These are phyloP conservation scores for Zymoseptoria tritici DNA, from an alignment of 2,329 filamentous ascomycete genomes.

Conservation along the genomic window DNA sequence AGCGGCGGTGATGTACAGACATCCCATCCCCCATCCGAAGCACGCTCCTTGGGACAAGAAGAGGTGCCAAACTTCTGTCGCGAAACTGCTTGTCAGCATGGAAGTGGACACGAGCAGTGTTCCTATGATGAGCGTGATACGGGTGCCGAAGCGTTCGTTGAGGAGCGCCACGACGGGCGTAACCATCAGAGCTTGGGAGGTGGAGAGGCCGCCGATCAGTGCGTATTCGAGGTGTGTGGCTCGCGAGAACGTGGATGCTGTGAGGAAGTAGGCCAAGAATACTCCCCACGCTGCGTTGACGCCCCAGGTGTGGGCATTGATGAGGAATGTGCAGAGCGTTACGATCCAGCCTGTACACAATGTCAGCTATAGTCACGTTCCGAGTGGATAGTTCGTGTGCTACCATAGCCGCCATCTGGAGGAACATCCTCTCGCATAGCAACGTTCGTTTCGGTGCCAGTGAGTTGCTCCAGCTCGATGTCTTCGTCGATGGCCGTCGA, in stretches of 20 bases:
- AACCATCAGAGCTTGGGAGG: slow-evolving; percentile 56
- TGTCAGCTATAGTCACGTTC: background rate
- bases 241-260: slow-evolving; percentile 51
- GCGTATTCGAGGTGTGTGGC: slow-evolving; percentile 60
- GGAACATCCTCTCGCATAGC: slow-evolving; percentile 33
- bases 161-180: slow-evolving; percentile 58
- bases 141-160: slow-evolving; percentile 55
- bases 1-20: slow-evolving; percentile 61
- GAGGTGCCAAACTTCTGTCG: slow-evolving; percentile 63
- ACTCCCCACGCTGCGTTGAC: slow-evolving; percentile 50
- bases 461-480: slow-evolving; percentile 8
- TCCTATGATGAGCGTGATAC: slow-evolving; percentile 56
- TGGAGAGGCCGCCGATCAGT: slow-evolving; percentile 64
- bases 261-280: slow-evolving; percentile 66
- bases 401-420: slow-evolving; percentile 52
- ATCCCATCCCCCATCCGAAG: slow-evolving; percentile 67
- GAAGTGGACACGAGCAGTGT: slow-evolving; percentile 54
- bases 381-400: background rate
- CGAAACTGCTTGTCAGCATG: slow-evolving; percentile 62
- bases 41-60: slow-evolving; percentile 64
- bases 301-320: slow-evolving; percentile 37
- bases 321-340: slow-evolving; percentile 35
- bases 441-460: slow-evolving; percentile 11
- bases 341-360: slow-evolving; percentile 38
- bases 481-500: background rate